Base-by-base conservation (phyloP, 371 early-diverging fungal genomes). In the Batkoa obscura region DNA sequence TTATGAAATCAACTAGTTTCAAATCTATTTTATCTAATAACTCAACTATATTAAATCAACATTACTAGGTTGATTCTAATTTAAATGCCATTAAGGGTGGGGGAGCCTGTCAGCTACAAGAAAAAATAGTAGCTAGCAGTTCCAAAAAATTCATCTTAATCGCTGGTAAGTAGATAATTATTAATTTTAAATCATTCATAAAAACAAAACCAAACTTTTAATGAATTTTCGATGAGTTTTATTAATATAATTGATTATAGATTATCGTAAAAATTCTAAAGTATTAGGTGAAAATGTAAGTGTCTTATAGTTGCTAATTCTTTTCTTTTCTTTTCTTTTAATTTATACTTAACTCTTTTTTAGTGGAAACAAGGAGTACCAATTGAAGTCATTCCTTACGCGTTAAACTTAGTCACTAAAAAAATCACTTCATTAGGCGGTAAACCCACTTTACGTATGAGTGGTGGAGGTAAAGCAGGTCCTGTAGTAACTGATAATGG, bases 401-500 rank as follows among this genome's bases (percentile, higher is more conserved):
- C 84, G 1, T 81, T 81, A 67, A 68, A 61, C 46, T 66, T 74
- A 3, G 76, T 84, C 32, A 56, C 64, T 15, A 59, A 55, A 56
- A 64, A 67, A 43, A 60, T 64, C 57, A 70, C 63, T 54, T 58
- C 4, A 55, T 64, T 71, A 54, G 68, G 65, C n/a, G 63, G 66
- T 31, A 74, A 74, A 9, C 75, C 82, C 10, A 67, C 60, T n/a
- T 66, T 94, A 39, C 76, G 94, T 37, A 88, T 86, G 84, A 31
- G 31, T 48, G 91, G 82, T 1, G 71, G 74, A 13, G 71, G 76
- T 36, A 94, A 94, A 68, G 94, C 94, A 0, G 94, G 94, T 3
- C 94, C 94, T 0, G 86, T 90, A 23, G 85, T 93, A 0, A 91
- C 91, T 4, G 94, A 94, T 65, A 88, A 88, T 59, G 91, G 92